Conservation (phyloP, 2,329 filamentous ascomycete genomes). For the Pseudogymnoascus sp. region DNA sequence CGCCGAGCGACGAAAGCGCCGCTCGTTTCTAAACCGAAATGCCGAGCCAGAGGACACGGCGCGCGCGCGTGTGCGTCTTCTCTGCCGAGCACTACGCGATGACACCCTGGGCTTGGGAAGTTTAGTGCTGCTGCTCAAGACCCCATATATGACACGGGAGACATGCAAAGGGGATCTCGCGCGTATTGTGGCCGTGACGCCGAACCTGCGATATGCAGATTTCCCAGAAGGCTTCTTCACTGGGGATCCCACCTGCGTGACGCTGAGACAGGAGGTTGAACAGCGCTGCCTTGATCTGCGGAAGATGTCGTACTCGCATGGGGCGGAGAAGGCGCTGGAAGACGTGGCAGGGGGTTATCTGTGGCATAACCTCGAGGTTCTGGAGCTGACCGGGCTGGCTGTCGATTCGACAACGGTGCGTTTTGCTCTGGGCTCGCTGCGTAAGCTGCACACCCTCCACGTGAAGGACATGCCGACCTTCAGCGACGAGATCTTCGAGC, state of each 20-base stretch:
- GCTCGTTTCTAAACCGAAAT: slow-evolving; percentile 65
- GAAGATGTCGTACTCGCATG: slow-evolving; percentile 78
- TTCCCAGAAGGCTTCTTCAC: slow-evolving; percentile 80
- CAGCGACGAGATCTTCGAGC: slow-evolving; percentile 66
- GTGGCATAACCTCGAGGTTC: slow-evolving; percentile 64
- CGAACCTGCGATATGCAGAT: slow-evolving; percentile 82
- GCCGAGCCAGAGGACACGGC: slow-evolving; percentile 75
- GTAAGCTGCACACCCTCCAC: slow-evolving; percentile 63
- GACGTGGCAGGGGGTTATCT: slow-evolving; percentile 54
- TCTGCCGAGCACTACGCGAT: slow-evolving; percentile 75
- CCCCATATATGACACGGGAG: slow-evolving; percentile 88
- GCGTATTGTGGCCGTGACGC: slow-evolving; percentile 73
- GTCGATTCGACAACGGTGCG: slow-evolving; percentile 65
- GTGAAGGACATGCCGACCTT: slow-evolving; percentile 62
- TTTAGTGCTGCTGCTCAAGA: slow-evolving; percentile 71
- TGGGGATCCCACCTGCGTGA: slow-evolving; percentile 67
- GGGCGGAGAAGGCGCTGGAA: slow-evolving; percentile 70
- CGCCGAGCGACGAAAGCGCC: slow-evolving; percentile 68
- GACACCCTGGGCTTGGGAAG: slow-evolving; percentile 57
- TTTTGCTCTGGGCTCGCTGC: slow-evolving; percentile 59
- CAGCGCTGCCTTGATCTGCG: slow-evolving; percentile 73
- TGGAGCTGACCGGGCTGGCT: slow-evolving; percentile 61
- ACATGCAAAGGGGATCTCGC: slow-evolving; percentile 77
- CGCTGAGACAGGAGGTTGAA: slow-evolving; percentile 76
- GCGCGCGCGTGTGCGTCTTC: slow-evolving; percentile 63